A percentile compares a stretch with the other conserved stretches of the same genome.
phyloP scores from a whole-genome alignment of 192 early-diverging fungal genomes.

The Spinellus fusiger region DNA sequence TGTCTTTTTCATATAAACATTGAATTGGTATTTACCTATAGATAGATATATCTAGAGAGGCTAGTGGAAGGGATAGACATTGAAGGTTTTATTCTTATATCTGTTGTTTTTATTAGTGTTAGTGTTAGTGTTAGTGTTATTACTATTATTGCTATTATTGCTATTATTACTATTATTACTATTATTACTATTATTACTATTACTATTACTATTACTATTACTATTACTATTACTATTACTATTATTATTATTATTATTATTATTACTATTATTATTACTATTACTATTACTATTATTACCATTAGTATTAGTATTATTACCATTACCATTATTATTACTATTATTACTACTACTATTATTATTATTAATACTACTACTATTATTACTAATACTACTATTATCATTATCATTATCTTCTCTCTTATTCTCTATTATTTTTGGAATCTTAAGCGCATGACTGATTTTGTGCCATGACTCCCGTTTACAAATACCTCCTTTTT shows the following conservation, averaged over 20 bases:
- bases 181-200: neutral
- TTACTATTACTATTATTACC: neutral
- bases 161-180: neutral
- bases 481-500: no score
- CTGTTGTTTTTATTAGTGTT: no score
- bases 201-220: neutral
- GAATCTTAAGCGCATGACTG: no score
- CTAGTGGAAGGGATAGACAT: no score
- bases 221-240: neutral
- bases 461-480: no score
- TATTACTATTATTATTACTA: neutral
- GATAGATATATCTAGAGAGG: no score
- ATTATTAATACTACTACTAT: neutral
- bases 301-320: neutral
- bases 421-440: neutral
- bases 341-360: neutral
- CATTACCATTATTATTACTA: neutral
- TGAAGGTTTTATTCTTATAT: no score
- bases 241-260: neutral
- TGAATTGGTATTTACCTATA: no score
- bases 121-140: no score
- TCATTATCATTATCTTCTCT: neutral
- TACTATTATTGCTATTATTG: neutral
- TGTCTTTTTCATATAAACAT: no score
- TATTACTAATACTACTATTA: neutral